phyloP scores from a whole-genome alignment of 164 flowering plant genomes.

The Saururus chinensis region DNA sequence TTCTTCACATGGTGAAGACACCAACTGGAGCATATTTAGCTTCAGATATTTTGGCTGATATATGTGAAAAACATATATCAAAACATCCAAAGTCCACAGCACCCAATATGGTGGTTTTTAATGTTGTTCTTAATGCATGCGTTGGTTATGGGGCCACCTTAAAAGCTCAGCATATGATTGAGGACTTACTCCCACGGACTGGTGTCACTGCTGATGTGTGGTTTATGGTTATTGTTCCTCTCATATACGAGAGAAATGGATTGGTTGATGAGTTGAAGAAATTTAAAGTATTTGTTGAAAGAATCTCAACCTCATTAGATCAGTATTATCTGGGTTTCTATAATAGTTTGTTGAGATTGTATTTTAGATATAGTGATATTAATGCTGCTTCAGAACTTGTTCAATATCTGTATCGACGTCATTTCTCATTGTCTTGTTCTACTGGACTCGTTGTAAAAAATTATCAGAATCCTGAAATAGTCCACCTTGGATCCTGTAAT shows the following conservation, averaged over 20 bases:
- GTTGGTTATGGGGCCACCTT: constrained; percentile 36
- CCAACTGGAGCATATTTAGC: constrained; percentile 49
- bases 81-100: constrained; percentile 18
- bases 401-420: constrained; percentile 22
- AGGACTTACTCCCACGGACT: constrained; percentile 50
- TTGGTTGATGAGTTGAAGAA: constrained; percentile 63
- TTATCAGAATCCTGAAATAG: constrained; percentile 20
- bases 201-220: constrained; percentile 64
- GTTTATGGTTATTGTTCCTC: constrained; percentile 41
- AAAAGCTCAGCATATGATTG: constrained; percentile 59
- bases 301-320: constrained; percentile 23
- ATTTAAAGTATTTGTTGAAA: constrained; percentile 37
- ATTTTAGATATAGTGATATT: constrained; percentile 59
- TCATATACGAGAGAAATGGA: constrained; percentile 61
- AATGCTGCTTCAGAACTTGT: constrained; percentile 61
- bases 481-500: constrained; percentile 57
- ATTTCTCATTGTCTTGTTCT: constrained; percentile 10
- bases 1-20: constrained; percentile 73
- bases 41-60: constrained; percentile 63
- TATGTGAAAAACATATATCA: constrained; percentile 31
- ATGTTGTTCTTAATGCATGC: constrained; percentile 77
- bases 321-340: constrained; percentile 52
- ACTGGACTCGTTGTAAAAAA: neutral
- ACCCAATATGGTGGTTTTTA: constrained; percentile 56
- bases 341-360: constrained; percentile 60